Conservation (phyloP, 2,329 filamentous ascomycete species). For the Alternaria conjuncta region DNA sequence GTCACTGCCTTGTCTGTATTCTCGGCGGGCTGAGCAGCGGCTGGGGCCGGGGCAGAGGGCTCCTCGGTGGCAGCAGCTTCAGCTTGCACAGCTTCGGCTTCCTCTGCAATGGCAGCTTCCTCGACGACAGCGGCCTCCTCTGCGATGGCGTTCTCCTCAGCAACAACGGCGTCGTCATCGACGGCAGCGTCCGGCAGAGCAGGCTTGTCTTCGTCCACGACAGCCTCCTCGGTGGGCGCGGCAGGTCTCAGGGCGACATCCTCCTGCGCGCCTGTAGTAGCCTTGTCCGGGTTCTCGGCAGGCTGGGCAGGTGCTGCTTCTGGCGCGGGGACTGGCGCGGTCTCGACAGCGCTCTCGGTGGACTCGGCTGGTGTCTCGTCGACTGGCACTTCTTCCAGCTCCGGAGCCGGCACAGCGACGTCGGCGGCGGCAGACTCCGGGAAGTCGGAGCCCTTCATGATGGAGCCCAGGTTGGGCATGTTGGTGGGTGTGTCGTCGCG, state of each 20-base stretch:
- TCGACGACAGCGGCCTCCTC: conserved; percentile 12
- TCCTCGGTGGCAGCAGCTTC: background rate
- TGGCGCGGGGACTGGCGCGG: background rate
- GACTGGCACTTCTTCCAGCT: background rate
- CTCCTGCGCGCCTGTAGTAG: conserved; percentile 52
- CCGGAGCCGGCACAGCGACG: background rate
- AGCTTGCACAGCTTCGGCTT: background rate
- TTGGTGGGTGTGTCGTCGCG: conserved; percentile 32
- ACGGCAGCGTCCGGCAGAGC: background rate
- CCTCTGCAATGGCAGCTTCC: background rate
- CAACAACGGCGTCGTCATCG: conserved; percentile 33
- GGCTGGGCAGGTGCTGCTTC: conserved; percentile 3
- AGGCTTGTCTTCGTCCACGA: conserved; percentile 45
- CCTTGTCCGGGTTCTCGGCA: conserved; percentile 53
- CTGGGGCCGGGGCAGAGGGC: background rate
- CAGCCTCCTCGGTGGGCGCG: conserved; percentile 42
- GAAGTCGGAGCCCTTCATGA: conserved; percentile 47
- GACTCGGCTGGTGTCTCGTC: conserved; percentile 8
- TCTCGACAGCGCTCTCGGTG: conserved; percentile 4
- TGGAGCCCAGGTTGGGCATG: conserved; percentile 42
- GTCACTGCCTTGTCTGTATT: conserved; percentile 55
- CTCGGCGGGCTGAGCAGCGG: conserved; percentile 16
- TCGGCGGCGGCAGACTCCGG: conserved; percentile 29
- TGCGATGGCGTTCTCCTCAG: conserved; percentile 21
- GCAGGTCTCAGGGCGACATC: conserved; percentile 50